phyloP scores from a whole-genome alignment of 2,329 filamentous ascomycete genomes.

The Sporothrix pseudoabietina region DNA sequence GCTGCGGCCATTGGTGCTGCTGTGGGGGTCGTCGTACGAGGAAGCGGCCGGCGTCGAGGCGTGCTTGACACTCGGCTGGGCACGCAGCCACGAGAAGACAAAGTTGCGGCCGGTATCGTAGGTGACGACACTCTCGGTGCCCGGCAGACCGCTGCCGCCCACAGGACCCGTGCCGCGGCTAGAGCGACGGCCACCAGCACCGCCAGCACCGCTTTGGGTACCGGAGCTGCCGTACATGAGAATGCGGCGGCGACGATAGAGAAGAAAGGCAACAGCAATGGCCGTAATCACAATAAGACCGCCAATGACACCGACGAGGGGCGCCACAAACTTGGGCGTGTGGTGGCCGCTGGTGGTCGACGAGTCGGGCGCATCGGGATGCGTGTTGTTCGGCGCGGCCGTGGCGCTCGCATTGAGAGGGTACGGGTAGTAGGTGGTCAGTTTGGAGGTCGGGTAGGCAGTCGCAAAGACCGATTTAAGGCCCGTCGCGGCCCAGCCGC shows the following conservation, averaged over 20 bases:
- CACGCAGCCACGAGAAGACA: conserved; percentile 57
- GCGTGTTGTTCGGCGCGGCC: conserved; percentile 34
- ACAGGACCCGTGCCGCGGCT: conserved; percentile 35
- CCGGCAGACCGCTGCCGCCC: conserved; percentile 27
- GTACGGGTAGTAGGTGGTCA: conserved; percentile 65
- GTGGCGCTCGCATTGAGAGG: conserved; percentile 37
- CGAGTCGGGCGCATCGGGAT: conserved; percentile 34
- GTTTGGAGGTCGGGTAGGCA: conserved; percentile 58
- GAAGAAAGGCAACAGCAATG: conserved; percentile 53
- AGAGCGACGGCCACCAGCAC: conserved; percentile 2
- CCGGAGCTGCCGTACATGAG: conserved; percentile 37
- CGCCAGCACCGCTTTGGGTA: not conserved
- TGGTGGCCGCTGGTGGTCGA: conserved; percentile 38
- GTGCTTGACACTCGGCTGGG: conserved; percentile 49
- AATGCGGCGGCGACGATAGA: conserved; percentile 55
- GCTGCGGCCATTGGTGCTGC: not conserved
- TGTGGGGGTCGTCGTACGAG: conserved; percentile 25
- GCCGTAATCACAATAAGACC: conserved; percentile 59
- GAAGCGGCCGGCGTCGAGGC: conserved; percentile 50
- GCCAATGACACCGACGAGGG: conserved; percentile 63
- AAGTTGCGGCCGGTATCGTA: conserved; percentile 52
- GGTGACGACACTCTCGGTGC: conserved; percentile 45
- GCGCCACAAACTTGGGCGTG: conserved; percentile 60
- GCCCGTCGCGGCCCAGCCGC: conserved; percentile 52
- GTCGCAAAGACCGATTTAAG: conserved; percentile 58